Conservation (phyloP, 2,329 filamentous ascomycete species). For the Ambrosiella xylebori region DNA sequence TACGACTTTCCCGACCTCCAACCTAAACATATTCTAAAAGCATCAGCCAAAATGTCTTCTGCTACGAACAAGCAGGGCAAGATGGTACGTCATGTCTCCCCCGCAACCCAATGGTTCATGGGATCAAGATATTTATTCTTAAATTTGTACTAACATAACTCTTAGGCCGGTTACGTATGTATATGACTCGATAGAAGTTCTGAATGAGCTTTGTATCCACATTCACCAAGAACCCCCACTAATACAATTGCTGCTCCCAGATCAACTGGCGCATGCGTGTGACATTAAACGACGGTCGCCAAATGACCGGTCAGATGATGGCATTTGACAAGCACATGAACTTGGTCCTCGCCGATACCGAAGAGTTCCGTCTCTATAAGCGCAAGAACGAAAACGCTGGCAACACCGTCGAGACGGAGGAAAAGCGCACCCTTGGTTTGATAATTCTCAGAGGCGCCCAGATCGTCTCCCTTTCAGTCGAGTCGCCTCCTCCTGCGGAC, state of each 20-base stretch:
- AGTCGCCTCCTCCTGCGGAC: conserved; percentile 87
- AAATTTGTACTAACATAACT: conserved; percentile 2
- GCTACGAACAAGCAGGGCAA: conserved; percentile 79
- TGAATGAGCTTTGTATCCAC: not conserved
- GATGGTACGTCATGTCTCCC: conserved; percentile 57
- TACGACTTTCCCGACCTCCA: not conserved
- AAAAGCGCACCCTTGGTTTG: conserved; percentile 91
- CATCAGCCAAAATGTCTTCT: conserved; percentile 31
- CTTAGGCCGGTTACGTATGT: conserved; percentile 57
- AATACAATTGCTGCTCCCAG: conserved; percentile 28
- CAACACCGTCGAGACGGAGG: conserved; percentile 71
- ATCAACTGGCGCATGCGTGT: conserved; percentile 99
- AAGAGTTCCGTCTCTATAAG: conserved; percentile 89
- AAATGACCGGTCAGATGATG: conserved; percentile 96
- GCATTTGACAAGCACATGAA: conserved; percentile 99
- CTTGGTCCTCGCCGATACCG: conserved; percentile 91
- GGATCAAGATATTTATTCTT: not conserved
- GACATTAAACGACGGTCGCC: conserved; percentile 82
- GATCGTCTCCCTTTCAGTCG: conserved; percentile 86
- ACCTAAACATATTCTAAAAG: not conserved
- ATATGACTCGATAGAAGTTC: conserved; percentile 5
- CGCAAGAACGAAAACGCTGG: conserved; percentile 54
- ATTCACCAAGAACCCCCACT: not conserved
- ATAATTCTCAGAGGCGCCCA: conserved; percentile 89
- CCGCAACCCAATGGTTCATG: conserved; percentile 16